A percentile compares a stretch with the other conserved stretches of the same genome.
These are phyloP conservation scores for Termitomyces sp. DNA, from an alignment of 768 basidiomycete species.

Conservation along the genomic window DNA sequence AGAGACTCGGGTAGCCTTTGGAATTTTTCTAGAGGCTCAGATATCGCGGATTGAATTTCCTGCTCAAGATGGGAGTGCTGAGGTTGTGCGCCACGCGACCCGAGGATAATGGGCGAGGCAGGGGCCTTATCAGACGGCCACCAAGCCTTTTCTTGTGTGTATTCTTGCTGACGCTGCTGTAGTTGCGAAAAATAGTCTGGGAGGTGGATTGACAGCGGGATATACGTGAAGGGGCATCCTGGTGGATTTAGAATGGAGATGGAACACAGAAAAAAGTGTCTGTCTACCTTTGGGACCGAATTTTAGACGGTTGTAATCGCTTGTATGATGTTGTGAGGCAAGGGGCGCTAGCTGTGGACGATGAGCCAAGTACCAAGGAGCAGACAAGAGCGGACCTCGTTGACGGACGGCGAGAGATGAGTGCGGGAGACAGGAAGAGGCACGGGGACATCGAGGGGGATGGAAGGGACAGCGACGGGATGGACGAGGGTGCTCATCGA, in stretches of 20 bases:
- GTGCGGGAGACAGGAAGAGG: background rate
- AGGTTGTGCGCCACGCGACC: conserved; percentile 22
- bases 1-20: conserved; percentile 5
- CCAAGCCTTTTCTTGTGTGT: conserved; percentile 39
- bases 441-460: background rate
- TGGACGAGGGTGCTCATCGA: conserved; percentile 7
- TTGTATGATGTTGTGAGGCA: conserved; percentile 72
- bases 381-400: background rate
- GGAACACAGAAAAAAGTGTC: background rate
- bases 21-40: conserved; percentile 31
- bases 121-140: conserved; percentile 35
- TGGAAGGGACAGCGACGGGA: no score
- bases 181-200: conserved; percentile 57
- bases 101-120: conserved; percentile 22
- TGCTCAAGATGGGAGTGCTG: conserved; percentile 33
- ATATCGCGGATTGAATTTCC: conserved; percentile 53
- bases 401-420: background rate
- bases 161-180: conserved; percentile 44
- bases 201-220: conserved; percentile 58
- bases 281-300: conserved; percentile 47
- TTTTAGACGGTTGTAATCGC: conserved; percentile 69
- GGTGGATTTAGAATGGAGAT: conserved; percentile 1
- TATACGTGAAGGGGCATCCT: conserved; percentile 59
- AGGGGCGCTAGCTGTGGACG: conserved; percentile 44
- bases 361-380: background rate